Conservation (phyloP, 2,329 filamentous ascomycete species). For the Sphaerulina populicola region DNA sequence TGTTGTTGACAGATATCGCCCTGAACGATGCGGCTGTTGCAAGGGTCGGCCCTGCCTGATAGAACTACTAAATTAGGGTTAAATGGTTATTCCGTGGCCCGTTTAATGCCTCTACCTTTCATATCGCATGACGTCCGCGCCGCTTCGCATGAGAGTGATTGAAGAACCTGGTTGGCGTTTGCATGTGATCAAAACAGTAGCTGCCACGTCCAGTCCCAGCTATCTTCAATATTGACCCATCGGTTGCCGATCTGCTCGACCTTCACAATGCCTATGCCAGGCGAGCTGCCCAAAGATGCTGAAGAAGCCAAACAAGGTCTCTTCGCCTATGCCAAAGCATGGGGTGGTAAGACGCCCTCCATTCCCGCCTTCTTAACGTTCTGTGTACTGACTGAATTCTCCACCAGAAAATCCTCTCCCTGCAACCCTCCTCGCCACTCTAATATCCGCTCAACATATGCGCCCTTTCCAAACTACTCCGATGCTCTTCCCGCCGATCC, state of each 20-base stretch:
- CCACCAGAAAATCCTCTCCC: conserved; percentile 54
- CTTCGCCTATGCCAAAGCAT: conserved; percentile 42
- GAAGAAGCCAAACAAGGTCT: conserved; percentile 36
- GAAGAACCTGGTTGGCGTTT: background rate
- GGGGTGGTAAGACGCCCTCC: conserved; percentile 42
- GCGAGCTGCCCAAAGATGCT: conserved; percentile 29
- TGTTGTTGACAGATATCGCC: conserved; percentile 17
- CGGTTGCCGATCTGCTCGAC: too few species aligned
- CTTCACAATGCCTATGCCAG: conserved; percentile 35
- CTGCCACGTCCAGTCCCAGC: background rate
- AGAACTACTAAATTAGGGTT: too few species aligned
- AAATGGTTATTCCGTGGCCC: too few species aligned
- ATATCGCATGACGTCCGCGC: background rate
- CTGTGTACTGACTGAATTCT: conserved; percentile 9
- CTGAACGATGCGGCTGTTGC: background rate
- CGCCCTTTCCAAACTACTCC: conserved; percentile 59
- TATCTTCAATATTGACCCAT: background rate
- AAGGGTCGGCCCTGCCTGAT: background rate
- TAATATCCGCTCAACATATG: conserved; percentile 58
- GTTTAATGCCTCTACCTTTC: too few species aligned
- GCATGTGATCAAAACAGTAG: background rate
- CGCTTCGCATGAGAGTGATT: background rate
- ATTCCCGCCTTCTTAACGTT: background rate
- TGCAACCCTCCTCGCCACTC: conserved; percentile 55
- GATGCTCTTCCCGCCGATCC: conserved; percentile 58